Conservation (phyloP, 352 stramenopile genomes). For the Globisporangium solare region DNA sequence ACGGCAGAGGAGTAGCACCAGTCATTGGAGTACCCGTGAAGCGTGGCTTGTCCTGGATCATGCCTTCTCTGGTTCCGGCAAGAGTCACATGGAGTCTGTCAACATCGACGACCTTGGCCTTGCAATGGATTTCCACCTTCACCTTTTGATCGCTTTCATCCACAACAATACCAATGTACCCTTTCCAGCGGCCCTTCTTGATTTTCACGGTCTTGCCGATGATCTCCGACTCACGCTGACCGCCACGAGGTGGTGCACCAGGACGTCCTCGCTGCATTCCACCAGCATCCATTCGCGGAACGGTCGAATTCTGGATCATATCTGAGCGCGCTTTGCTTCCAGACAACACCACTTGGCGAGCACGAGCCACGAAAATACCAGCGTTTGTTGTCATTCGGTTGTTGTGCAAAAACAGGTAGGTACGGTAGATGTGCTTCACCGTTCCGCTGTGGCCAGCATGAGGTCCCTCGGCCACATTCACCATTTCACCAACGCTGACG, state of each 20-base stretch:
- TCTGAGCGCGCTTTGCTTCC: conserved; percentile 84
- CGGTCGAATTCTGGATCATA: conserved; percentile 83
- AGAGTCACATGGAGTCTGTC: conserved; percentile 74
- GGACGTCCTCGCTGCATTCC: conserved; percentile 33
- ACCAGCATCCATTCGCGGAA: conserved; percentile 53
- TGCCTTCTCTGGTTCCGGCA: conserved; percentile 73
- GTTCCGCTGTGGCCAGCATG: conserved; percentile 84
- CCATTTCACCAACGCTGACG: conserved; percentile 87
- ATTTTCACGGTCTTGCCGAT: conserved; percentile 90
- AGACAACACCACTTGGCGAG: conserved; percentile 75
- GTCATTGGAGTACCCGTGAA: conserved; percentile 76
- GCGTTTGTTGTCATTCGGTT: conserved; percentile 87
- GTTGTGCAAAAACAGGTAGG: conserved; percentile 88
- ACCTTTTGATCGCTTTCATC: conserved; percentile 87
- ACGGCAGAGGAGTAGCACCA: conserved; percentile 72
- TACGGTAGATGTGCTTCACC: conserved; percentile 89
- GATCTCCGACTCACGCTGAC: conserved; percentile 68
- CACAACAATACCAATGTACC: conserved; percentile 90
- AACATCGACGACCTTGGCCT: conserved; percentile 85
- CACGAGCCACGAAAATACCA: conserved; percentile 86
- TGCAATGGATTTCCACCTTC: conserved; percentile 91
- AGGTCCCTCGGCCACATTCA: conserved; percentile 84
- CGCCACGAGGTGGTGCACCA: conserved; percentile 26
- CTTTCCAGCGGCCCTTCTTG: conserved; percentile 90
- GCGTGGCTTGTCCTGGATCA: conserved; percentile 66